Conservation (phyloP, 1,284 basidiomycete genomes). For the Vanrija humicola region DNA sequence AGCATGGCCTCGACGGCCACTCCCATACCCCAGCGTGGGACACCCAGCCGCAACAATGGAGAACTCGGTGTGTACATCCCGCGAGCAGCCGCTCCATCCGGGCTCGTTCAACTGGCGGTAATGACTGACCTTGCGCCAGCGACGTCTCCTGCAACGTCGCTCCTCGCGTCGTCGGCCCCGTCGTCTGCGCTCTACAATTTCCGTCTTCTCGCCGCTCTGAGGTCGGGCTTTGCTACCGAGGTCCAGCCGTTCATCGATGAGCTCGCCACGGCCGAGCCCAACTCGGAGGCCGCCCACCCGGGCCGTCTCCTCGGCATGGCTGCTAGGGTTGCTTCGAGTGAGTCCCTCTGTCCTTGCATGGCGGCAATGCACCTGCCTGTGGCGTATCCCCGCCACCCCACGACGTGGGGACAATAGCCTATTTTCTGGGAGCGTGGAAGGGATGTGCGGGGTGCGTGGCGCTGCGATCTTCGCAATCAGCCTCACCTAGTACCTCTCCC, state of each 20-base stretch:
- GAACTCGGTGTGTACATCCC: neutral
- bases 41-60: too few species aligned
- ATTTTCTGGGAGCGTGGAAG: neutral
- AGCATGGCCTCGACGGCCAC: too few species aligned
- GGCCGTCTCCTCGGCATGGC: conserved; percentile 79
- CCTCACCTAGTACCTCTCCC: too few species aligned
- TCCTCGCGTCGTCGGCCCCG: conserved; percentile 5
- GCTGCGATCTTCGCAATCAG: too few species aligned
- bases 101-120: neutral
- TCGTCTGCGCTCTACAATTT: conserved; percentile 61
- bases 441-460: neutral
- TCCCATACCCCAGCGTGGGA: too few species aligned
- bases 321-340: conserved; percentile 75
- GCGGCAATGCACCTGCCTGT: neutral
- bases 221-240: conserved; percentile 66
- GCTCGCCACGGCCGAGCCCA: conserved; percentile 53
- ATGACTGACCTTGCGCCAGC: neutral
- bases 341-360: conserved; percentile 33
- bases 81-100: neutral
- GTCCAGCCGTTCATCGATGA: conserved; percentile 82
- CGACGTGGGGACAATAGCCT: neutral
- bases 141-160: conserved; percentile 3
- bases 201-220: conserved; percentile 71
- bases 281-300: conserved; percentile 54
- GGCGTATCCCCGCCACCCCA: neutral